phyloP scores from a whole-genome alignment of 306 rosid species.

The Cyclanthera cordifolia region DNA sequence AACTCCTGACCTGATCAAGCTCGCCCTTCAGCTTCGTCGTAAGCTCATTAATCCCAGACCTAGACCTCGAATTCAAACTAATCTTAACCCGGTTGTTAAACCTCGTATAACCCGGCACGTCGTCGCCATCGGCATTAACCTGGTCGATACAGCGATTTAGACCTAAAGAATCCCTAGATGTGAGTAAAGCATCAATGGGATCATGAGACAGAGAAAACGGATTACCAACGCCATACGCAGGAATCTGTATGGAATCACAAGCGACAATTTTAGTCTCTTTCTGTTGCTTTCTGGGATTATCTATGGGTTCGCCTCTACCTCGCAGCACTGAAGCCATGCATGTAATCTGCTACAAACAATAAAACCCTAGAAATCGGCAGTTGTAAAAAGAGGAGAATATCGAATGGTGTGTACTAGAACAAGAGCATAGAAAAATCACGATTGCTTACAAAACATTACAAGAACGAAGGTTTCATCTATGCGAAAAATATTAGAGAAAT shows the following conservation, averaged over 20 bases:
- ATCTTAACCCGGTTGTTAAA: constrained; percentile 32
- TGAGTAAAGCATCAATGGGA: constrained; percentile 5
- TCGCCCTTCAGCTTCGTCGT: too few relatives aligned
- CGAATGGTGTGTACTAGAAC: background rate
- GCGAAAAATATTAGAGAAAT: background rate
- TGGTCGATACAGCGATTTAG: constrained; percentile 12
- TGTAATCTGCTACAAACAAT: background rate
- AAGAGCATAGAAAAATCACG: background rate
- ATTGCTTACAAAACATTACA: background rate
- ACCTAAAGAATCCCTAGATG: constrained; percentile 18
- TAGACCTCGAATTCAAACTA: too few relatives aligned
- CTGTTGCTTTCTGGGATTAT: constrained; percentile 18
- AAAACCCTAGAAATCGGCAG: background rate
- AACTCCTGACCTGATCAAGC: constrained; percentile 45
- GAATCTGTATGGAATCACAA: constrained; percentile 3
- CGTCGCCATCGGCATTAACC: constrained; percentile 10
- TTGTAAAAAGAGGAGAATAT: background rate
- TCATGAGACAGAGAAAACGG: too few relatives aligned
- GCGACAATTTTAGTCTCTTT: constrained; percentile 14
- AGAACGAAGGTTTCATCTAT: background rate
- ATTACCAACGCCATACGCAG: constrained; percentile 11
- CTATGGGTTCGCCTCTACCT: constrained; percentile 18
- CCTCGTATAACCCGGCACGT: constrained; percentile 19
- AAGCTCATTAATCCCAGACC: too few relatives aligned
- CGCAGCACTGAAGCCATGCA: constrained; percentile 34